These are phyloP conservation scores for Hyphopichia wangnamkhiaoensis DNA, from an alignment of 1,139 yeast genomes.

Conservation along the genomic window DNA sequence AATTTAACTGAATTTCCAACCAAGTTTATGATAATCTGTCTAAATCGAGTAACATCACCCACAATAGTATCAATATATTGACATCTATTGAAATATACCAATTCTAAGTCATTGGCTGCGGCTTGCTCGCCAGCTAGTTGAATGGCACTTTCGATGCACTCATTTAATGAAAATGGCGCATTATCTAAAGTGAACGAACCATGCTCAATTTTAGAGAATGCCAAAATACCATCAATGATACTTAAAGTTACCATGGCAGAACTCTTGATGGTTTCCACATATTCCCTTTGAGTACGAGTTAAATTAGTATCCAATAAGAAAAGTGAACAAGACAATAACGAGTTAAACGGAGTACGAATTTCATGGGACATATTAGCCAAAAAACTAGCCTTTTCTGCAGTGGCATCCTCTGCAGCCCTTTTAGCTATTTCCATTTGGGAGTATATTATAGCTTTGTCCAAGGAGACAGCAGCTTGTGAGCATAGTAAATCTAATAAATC, in stretches of 20 bases:
- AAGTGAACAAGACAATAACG: slow-evolving; percentile 55
- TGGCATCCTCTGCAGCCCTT: slow-evolving; percentile 59
- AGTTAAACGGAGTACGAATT: slow-evolving; percentile 60
- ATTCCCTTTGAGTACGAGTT: slow-evolving; percentile 49
- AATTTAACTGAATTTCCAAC: slow-evolving; percentile 62
- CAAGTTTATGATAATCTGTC: slow-evolving; percentile 56
- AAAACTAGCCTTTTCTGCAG: slow-evolving; percentile 59
- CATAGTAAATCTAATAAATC: slow-evolving; percentile 49
- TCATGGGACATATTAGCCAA: slow-evolving; percentile 65
- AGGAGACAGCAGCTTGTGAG: slow-evolving; percentile 56
- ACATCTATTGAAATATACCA: slow-evolving; percentile 48
- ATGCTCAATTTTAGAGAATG: slow-evolving; percentile 58
- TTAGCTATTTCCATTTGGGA: slow-evolving; percentile 55
- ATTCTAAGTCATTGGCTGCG: slow-evolving; percentile 44
- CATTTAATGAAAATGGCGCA: slow-evolving; percentile 51
- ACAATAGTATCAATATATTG: slow-evolving; percentile 42
- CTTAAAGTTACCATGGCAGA: slow-evolving; percentile 56
- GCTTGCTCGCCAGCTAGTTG: slow-evolving; percentile 57
- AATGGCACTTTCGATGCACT: slow-evolving; percentile 54
- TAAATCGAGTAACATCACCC: slow-evolving; percentile 54
- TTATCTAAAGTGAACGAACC: slow-evolving; percentile 51
- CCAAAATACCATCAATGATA: slow-evolving; percentile 58
- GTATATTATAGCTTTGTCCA: slow-evolving; percentile 50
- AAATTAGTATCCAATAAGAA: slow-evolving; percentile 53
- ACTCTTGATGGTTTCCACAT: slow-evolving; percentile 54